A percentile compares a stretch with the other conserved stretches of the same genome.
Evolutionary conservation across 768 basidiomycete species (phyloP).

Genomic region (Auricularia cornea): DNA sequence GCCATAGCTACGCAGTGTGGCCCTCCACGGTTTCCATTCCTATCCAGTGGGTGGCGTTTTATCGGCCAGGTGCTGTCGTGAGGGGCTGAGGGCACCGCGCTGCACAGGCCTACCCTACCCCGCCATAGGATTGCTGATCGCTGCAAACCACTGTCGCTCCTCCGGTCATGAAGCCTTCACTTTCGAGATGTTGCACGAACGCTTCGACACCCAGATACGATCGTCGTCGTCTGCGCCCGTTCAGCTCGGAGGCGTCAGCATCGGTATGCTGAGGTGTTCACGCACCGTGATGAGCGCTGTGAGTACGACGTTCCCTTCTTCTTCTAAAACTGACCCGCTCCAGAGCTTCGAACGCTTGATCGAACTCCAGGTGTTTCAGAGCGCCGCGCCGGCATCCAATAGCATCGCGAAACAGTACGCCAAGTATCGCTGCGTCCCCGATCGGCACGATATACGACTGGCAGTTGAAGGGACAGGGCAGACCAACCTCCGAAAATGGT

Average conservation of each 20-base stretch:
- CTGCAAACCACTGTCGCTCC: conserved; percentile 67
- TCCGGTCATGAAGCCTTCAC: conserved; percentile 76
- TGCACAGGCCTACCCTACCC: conserved; percentile 66
- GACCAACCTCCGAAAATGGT: conserved; percentile 70
- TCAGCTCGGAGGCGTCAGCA: conserved; percentile 54
- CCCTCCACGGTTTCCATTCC: conserved; percentile 42
- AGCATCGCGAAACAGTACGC: conserved; percentile 59
- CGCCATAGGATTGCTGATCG: conserved; percentile 72
- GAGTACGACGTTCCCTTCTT: conserved; percentile 21
- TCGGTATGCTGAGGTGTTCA: conserved; percentile 64
- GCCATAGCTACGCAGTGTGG: conserved; percentile 46
- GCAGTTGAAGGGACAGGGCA: conserved; percentile 60
- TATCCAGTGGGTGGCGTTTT: conserved; percentile 38
- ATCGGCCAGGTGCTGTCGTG: background rate
- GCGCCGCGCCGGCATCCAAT: conserved; percentile 38
- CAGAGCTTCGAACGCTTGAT: conserved; percentile 76
- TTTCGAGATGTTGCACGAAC: conserved; percentile 84
- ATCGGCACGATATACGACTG: conserved; percentile 56
- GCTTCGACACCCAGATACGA: conserved; percentile 67
- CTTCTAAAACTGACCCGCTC: background rate
- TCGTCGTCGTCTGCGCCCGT: conserved; percentile 67
- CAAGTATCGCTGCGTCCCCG: conserved; percentile 61
- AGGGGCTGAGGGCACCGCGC: conserved; percentile 1
- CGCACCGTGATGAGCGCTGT: conserved; percentile 60
- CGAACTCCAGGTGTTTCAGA: conserved; percentile 45